Evolutionary conservation across 108 stramenopile species (phyloP).

Genomic region (Pseudonitzschia multiseries): DNA sequence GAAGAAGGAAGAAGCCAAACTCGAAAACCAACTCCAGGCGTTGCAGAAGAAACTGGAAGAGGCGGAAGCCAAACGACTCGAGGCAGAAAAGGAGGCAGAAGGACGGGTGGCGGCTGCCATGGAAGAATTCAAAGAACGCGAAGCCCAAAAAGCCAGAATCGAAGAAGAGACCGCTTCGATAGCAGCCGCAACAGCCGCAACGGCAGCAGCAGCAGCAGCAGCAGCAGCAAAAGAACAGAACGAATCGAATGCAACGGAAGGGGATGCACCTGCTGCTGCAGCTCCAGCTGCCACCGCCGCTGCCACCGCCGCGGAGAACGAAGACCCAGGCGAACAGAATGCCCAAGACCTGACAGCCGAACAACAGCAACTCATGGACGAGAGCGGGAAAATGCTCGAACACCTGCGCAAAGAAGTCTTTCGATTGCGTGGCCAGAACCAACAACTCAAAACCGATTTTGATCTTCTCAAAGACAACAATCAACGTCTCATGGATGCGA

Average conservation of each 20-base stretch:
- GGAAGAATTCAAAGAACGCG: slow-evolving; percentile 37
- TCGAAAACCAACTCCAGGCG: slow-evolving; percentile 64
- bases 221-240: slow-evolving; percentile 7
- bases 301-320: background rate
- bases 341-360: slow-evolving; percentile 26
- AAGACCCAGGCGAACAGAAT: background rate
- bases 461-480: slow-evolving; percentile 68
- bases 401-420: slow-evolving; percentile 70
- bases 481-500: slow-evolving; percentile 70
- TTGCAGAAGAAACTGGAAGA: slow-evolving; percentile 69
- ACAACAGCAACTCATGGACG: slow-evolving; percentile 70
- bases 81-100: slow-evolving; percentile 58
- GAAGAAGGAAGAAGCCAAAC: slow-evolving; percentile 61
- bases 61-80: slow-evolving; percentile 52
- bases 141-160: slow-evolving; percentile 23
- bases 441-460: slow-evolving; percentile 59
- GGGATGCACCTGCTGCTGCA: slow-evolving; percentile 4
- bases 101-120: slow-evolving; percentile 38
- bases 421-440: slow-evolving; percentile 52
- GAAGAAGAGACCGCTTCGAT: background rate
- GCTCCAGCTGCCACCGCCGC: background rate
- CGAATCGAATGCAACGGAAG: slow-evolving; percentile 23
- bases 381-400: slow-evolving; percentile 75
- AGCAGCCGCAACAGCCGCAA: background rate
- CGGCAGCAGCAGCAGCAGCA: slow-evolving; percentile 4